phyloP scores from a whole-genome alignment of 2,329 filamentous ascomycete genomes.

The Diplodia sapinea region DNA sequence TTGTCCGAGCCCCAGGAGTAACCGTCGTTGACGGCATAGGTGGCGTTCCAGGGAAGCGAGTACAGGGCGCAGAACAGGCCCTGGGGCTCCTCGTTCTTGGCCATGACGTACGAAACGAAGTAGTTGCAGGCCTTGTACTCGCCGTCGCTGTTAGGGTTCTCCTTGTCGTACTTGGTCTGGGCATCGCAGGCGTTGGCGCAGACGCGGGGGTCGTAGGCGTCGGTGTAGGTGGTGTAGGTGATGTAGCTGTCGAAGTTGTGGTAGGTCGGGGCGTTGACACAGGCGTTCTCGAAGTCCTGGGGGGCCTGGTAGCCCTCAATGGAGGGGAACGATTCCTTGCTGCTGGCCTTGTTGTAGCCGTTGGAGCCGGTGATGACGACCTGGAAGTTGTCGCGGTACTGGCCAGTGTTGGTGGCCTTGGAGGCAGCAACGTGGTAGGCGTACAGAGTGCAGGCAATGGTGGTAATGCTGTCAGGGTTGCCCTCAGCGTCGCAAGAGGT shows the following conservation, averaged over 20 bases:
- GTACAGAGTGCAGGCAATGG: constrained; percentile 43
- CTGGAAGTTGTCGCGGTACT: constrained; percentile 37
- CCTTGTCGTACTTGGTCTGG: constrained; percentile 17
- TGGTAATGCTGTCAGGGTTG: constrained; percentile 32
- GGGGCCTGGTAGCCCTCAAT: constrained; percentile 20
- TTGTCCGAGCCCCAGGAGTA: constrained; percentile 14
- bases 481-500: background rate
- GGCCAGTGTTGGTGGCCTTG: constrained; percentile 39
- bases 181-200: constrained; percentile 21
- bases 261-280: constrained; percentile 15
- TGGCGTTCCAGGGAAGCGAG: constrained; percentile 22
- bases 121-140: constrained; percentile 29
- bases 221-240: constrained; percentile 25
- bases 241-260: constrained; percentile 17
- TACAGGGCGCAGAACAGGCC: constrained; percentile 25
- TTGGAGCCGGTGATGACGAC: constrained; percentile 36
- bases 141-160: background rate
- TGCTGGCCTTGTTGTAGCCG: constrained; percentile 34
- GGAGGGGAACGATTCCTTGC: constrained; percentile 16
- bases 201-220: constrained; percentile 28
- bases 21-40: constrained; percentile 19
- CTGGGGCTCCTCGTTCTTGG: constrained; percentile 25
- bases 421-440: constrained; percentile 37
- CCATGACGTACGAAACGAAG: constrained; percentile 28
- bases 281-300: constrained; percentile 12